Conservation (phyloP, 2,329 filamentous ascomycete species). For the Microdochium nivale region DNA sequence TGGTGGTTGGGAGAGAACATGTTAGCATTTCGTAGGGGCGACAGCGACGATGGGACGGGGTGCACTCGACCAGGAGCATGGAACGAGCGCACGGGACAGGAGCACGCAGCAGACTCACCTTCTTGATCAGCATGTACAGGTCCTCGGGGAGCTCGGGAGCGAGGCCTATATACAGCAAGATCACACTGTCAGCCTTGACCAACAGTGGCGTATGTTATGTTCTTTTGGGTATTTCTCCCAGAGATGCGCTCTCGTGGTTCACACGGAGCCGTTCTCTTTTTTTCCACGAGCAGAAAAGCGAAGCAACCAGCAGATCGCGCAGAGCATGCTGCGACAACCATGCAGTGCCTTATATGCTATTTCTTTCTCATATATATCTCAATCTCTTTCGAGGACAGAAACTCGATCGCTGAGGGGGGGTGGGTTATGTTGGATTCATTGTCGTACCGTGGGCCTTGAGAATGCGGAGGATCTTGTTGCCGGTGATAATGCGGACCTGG, state of each 20-base stretch:
- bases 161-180: constrained; percentile 66
- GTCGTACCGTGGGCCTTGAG: constrained; percentile 93
- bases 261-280: too few relatives aligned
- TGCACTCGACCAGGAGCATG: background rate
- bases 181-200: constrained; percentile 94
- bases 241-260: background rate
- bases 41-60: background rate
- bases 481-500: constrained; percentile 95
- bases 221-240: background rate
- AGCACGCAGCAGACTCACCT: constrained; percentile 70
- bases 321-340: background rate
- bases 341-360: background rate
- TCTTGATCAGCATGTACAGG: constrained; percentile 99
- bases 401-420: constrained; percentile 17
- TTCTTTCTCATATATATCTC: constrained; percentile 2
- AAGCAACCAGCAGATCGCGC: background rate
- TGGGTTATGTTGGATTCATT: constrained; percentile 23
- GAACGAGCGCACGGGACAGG: background rate
- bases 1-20: constrained; percentile 24
- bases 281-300: too few relatives aligned
- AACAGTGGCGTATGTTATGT: constrained; percentile 62
- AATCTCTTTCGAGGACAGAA: constrained; percentile 18
- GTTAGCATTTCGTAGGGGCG: constrained; percentile 8
- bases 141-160: constrained; percentile 98
- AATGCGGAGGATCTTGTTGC: constrained; percentile 99